Evolutionary conservation across 2,329 filamentous ascomycete species (phyloP), one percentile per base, ranked within the genome.

Genomic region (Westerdykella sp.): DNA sequence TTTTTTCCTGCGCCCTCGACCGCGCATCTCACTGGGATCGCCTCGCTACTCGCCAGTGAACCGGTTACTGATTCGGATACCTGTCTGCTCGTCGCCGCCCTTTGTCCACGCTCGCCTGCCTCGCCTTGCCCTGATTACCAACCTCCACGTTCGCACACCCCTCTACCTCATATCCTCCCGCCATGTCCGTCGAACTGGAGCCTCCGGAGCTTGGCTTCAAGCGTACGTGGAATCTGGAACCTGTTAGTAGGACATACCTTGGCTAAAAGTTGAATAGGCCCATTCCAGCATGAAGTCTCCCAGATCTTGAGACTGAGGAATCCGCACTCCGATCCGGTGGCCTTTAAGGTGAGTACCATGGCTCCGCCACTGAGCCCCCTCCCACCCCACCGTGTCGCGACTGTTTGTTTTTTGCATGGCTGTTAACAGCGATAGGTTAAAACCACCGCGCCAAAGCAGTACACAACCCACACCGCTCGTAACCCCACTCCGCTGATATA

Each of bases 371-470:
- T 3, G 25, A 28, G 9, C 25, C 7, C 4, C 25, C 31, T 21
- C 28, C 25, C 36, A 34, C 41, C 15, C 15, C 31, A 44, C 34
- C 38, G 21, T 30, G 36, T 47, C 11, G 25, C 25, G 6, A 28
- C 25, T 12, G 9, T 28, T 28, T 28, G 18, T 12, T 28, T 28
- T 28, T 12, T 28, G 25, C 11, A 28, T 12, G 25, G 25, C 25
- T 36, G 44, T 52, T 57, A 40, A 59, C 53, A 42, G 23, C 31
- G 34, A 28, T 57, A 95, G 89, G 93, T 98, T 70, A 98, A 98
- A 82, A 98, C 93, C 39, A 98, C 93, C 50, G 93, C 93, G 39
- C 93, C 93, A 28, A 97, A 97, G 74, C 93, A 97, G 91, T 98
- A 86, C 64, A 85, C 44, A 15, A 43, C 45, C 35, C 50, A 45